Evolutionary conservation across 345 rosid genomes (phyloP), one percentile per base, ranked within the genome.

Genomic region (Eucalyptus sp.): DNA sequence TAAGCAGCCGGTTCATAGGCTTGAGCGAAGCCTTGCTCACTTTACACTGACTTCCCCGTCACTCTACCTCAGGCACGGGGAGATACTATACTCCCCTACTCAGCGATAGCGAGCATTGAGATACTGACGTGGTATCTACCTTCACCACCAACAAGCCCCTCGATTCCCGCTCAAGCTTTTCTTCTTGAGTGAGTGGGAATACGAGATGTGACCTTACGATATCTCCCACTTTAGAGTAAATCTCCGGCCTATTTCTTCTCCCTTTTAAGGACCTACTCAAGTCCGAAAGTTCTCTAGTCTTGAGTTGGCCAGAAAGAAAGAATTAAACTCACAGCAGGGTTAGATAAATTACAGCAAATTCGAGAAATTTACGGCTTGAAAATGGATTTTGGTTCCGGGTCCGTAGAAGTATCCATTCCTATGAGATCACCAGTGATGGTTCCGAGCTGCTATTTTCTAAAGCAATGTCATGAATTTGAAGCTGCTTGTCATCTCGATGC

Each of bases 191-290:
- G 56, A 52, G 24, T 52, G 58, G 58, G 10, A 18, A 0, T 1
- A 18, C 2, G 3, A 0, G 56, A 52, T 0, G 24, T 52, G 56
- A 52, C 56, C 18, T 52, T 52, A 18, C 4, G 0, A 52, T 4
- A 52, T 52, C 58, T 52, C 0, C 24, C 10, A 52, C 24, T 0
- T 52, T 0, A 52, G 0, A 52, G 2, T 0, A 52, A 0, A 52
- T 52, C 58, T 7, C 58, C 58, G 0, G 0, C 58, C 10, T 52
- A 4, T 7, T 52, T 52, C 58, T 52, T 20, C 24, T 52, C 10
- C 25, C 0, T 18, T 52, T 18, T 7, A 18, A 0, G 58, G 58
- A 52, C 58, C 5, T 52, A 52, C 24, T 3, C 0, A 3, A 4
- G 58, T 18, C 24, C 4, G 4, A 52, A 52, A 52, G 1, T 0